phyloP scores from a whole-genome alignment of 192 early-diverging fungal genomes.

The Rhizophagus prolifer region DNA sequence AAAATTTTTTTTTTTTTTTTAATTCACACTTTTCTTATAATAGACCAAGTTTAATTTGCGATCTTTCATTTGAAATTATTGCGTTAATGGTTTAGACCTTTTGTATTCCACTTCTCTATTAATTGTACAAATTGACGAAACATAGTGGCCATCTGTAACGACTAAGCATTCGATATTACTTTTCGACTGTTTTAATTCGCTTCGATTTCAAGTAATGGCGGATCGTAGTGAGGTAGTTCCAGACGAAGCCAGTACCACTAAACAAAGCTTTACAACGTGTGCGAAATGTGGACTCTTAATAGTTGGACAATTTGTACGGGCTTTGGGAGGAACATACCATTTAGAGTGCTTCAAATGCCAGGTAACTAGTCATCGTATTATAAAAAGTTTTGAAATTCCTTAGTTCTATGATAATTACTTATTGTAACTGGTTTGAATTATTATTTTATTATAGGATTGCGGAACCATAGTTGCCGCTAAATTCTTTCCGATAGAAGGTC shows the following conservation, averaged over 20 bases:
- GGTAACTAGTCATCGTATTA: constrained; percentile 57
- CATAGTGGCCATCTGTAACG: background rate
- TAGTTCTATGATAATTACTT: constrained; percentile 40
- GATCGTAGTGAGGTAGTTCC: constrained; percentile 11
- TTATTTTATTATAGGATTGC: constrained; percentile 61
- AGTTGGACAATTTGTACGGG: constrained; percentile 89
- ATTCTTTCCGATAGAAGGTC: constrained; percentile 74
- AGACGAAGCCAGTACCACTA: constrained; percentile 1
- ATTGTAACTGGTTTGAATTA: constrained; percentile 31
- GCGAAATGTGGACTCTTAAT: constrained; percentile 68
- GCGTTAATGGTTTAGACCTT: background rate
- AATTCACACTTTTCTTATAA: background rate
- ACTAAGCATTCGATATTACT: background rate
- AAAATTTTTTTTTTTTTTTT: background rate
- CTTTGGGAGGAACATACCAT: constrained; percentile 81
- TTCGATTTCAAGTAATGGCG: constrained; percentile 12
- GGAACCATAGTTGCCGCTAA: constrained; percentile 74
- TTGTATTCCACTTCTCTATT: background rate
- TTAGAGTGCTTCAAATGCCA: constrained; percentile 93
- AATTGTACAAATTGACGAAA: background rate
- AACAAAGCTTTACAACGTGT: constrained; percentile 47
- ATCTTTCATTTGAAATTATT: background rate
- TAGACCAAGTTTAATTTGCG: background rate
- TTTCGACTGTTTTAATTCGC: background rate
- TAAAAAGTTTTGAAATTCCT: constrained; percentile 31